phyloP scores from a whole-genome alignment of 352 stramenopile species.

The Phytophthora idaei region DNA sequence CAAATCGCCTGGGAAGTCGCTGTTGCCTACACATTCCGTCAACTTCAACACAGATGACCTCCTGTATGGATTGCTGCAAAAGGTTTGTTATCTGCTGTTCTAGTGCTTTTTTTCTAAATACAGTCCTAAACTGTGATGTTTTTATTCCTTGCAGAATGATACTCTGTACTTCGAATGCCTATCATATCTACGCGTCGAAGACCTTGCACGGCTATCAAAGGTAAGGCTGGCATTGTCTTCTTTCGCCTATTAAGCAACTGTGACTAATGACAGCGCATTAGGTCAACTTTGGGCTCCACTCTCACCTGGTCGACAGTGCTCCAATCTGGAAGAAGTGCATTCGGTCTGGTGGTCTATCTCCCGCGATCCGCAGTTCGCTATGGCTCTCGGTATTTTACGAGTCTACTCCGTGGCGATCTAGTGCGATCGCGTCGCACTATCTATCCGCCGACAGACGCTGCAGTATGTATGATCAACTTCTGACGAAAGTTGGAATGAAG shows the following conservation, averaged over 20 bases:
- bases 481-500: conserved; percentile 58
- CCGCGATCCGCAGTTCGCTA: conserved; percentile 53
- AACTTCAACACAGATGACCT: conserved; percentile 24
- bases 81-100: conserved; percentile 32
- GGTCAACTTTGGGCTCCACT: conserved; percentile 48
- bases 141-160: conserved; percentile 31
- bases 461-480: conserved; percentile 71
- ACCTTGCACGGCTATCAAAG: conserved; percentile 49
- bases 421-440: conserved; percentile 45
- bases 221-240: conserved; percentile 11
- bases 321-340: conserved; percentile 81
- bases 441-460: conserved; percentile 48
- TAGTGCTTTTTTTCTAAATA: neutral
- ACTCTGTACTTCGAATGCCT: conserved; percentile 46
- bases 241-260: neutral
- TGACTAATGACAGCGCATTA: conserved; percentile 9
- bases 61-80: conserved; percentile 31
- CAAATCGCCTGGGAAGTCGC: conserved; percentile 27
- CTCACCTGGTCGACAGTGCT: conserved; percentile 46
- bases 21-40: conserved; percentile 21
- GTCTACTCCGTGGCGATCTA: conserved; percentile 51
- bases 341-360: conserved; percentile 52
- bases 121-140: neutral
- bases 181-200: conserved; percentile 51
- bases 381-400: conserved; percentile 78